Base-by-base conservation (phyloP, 176 grass and related monocot genomes). In the Zea mays region DNA sequence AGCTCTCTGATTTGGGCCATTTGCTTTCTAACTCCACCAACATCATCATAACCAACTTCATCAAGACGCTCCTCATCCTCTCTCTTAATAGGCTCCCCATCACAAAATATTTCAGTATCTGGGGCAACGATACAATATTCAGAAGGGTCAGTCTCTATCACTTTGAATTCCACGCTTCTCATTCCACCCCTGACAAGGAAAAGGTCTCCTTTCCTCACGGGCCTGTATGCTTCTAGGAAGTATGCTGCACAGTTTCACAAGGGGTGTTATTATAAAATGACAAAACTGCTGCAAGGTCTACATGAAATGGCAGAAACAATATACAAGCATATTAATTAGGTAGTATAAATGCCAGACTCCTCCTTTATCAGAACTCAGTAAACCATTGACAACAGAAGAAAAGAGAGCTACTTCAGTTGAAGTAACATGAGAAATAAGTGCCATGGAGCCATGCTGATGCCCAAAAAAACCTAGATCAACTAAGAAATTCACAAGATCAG, bases 1-100 rank as follows among this genome's bases (percentile, higher is more conserved):
- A 95, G 80, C 76, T 94, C 92, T 65, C 92, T 85, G 67, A 94
- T 94, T 54, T 94, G 92, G 43, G 92, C 92, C 92, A 94, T 94
- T 46, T 91, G 92, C 68, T 91, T 94, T 19, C 92, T 71, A n/a
- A 94, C 88, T 27, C 92, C 92, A 65, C 92, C 92, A 38, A 94
- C 92, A 65, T 94, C 92, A 87, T 94, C 92, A 73, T 94, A 94
- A 8, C 92, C 92, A 42, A 94, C 92, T 2, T 91, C 92, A 7
- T 95, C 92, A n/a, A 95, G 88, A 38, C 89, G 85, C 17, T 95
- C 89, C 80, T 95, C 92, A 65, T 95, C 88, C 67, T 95, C 92
- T 61, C 92, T 90, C 68, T 91, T 94, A 56, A 94, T 68, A 79
- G 92, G 92, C 65, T 91, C 89, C 21, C 92, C 92, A 20, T 89